Percentiles rank a stretch among this genome's conserved stretches.
phyloP scores from a whole-genome alignment of 306 rosid species.

The Sophora flavescens region DNA sequence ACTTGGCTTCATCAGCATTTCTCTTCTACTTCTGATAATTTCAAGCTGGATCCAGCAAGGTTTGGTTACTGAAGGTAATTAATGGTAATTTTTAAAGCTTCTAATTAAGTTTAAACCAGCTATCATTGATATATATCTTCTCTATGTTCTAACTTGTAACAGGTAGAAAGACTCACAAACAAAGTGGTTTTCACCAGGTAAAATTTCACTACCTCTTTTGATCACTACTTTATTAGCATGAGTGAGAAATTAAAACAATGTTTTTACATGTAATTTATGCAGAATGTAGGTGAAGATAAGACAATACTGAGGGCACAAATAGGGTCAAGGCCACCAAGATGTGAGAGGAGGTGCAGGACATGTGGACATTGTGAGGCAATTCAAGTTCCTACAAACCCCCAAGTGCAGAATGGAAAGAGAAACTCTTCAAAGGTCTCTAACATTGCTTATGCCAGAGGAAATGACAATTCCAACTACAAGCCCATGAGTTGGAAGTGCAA shows the following conservation, averaged over 20 bases:
- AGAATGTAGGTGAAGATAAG: slow-evolving; percentile 62
- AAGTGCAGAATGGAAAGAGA: slow-evolving; percentile 48
- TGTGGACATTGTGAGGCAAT: slow-evolving; percentile 78
- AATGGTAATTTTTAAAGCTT: slow-evolving; percentile 35
- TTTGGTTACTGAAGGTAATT: slow-evolving; percentile 73
- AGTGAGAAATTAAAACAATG: not conserved
- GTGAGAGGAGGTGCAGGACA: slow-evolving; percentile 79
- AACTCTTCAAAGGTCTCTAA: slow-evolving; percentile 52
- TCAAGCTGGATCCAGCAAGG: slow-evolving; percentile 65
- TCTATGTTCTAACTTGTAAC: slow-evolving; percentile 51
- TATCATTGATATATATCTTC: not conserved
- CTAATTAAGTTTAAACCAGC: not conserved
- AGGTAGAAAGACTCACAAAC: slow-evolving; percentile 64
- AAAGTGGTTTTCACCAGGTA: slow-evolving; percentile 55
- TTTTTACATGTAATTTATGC: not conserved
- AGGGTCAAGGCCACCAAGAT: slow-evolving; percentile 92
- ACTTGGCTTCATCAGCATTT: slow-evolving; percentile 45
- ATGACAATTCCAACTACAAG: slow-evolving; percentile 78
- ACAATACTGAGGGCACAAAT: slow-evolving; percentile 61
- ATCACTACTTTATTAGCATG: not conserved
- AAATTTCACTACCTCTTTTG: not conserved
- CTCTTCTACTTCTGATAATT: slow-evolving; percentile 58
- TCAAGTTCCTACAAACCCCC: slow-evolving; percentile 70
- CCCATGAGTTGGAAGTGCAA: slow-evolving; percentile 99
- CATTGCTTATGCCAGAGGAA: slow-evolving; percentile 64